A percentile compares a stretch with the other conserved stretches of the same genome.
These are phyloP conservation scores for Bjerkandera adusta DNA, from an alignment of 1,284 basidiomycete species.

Conservation along the genomic window DNA sequence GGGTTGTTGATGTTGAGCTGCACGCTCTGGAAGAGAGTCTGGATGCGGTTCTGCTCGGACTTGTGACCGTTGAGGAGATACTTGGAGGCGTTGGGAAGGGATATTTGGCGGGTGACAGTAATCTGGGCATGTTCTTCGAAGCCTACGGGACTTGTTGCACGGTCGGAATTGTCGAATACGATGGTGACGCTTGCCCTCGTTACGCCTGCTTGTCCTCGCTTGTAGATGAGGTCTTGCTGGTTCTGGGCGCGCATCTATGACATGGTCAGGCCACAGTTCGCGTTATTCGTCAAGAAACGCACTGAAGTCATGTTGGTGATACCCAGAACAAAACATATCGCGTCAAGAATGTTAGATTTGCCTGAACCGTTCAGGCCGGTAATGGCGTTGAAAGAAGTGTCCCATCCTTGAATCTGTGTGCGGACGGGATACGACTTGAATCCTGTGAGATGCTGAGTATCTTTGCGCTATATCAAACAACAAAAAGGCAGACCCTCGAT, in stretches of 20 bases:
- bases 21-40: constrained; percentile 94
- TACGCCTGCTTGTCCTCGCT: constrained; percentile 95
- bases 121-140: constrained; percentile 86
- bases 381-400: constrained; percentile 96
- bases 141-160: constrained; percentile 82
- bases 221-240: constrained; percentile 97
- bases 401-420: constrained; percentile 94
- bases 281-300: constrained; percentile 20
- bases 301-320: constrained; percentile 92
- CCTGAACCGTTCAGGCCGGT: constrained; percentile 94
- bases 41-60: constrained; percentile 84
- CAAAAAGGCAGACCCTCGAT: constrained; percentile 55
- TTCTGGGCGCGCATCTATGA: constrained; percentile 90
- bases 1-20: constrained; percentile 99
- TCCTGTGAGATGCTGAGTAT: constrained; percentile 42
- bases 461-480: neutral
- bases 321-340: constrained; percentile 96
- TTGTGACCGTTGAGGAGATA: constrained; percentile 98
- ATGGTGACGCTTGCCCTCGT: constrained; percentile 98
- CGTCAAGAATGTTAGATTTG: constrained; percentile 97
- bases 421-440: constrained; percentile 98
- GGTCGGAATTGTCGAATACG: constrained; percentile 98
- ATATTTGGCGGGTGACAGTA: constrained; percentile 96
- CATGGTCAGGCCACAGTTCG: neutral
- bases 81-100: constrained; percentile 93